Evolutionary conservation across 2,329 filamentous ascomycete species (phyloP), one percentile per base, ranked within the genome.

Genomic region (Neonectria punicea): DNA sequence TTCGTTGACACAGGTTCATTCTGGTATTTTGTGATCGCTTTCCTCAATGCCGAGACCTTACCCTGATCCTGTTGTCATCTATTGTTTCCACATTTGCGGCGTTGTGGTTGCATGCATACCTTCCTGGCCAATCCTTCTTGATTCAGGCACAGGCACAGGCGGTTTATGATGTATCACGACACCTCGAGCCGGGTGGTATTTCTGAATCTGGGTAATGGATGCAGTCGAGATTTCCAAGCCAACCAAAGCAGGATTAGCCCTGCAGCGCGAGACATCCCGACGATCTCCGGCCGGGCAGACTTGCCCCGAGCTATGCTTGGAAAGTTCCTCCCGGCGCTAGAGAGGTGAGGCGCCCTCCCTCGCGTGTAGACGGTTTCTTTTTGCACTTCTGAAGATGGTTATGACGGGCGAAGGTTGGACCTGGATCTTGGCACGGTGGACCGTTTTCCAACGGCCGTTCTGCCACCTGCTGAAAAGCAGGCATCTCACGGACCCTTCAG

Each of bases 271-370:
- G 58, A 61, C 50, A 61, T 50, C 46, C 54, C 39, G 39, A 32
- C 50, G 44, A 50, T 53, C 34, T 30, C 59, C 32, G 46, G 44
- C 58, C 67, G 69, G 70, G 20, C 60, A 70, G 60, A 73, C 66
- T 72, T 72, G 68, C 69, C 65, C 57, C 55, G 46, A n/a, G 47
- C 58, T 50, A 18, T 39, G 25, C 47, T 58, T 66, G 57, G 51
- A 56, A 57, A 58, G 57, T 65, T 54, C 55, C 64, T 20, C 34
- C 60, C 18, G 59, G 47, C 41, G 44, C 59, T 67, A 65, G 54
- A 34, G 36, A 51, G 25, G 32, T 55, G 61, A 61, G 53, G 46
- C 41, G 18, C 7, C 54, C 1, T 49, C 47, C 55, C 25, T 58
- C 44, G 55, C 44, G 14, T 5, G 61, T 59, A 50, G 50, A 5